Evolutionary conservation across 176 grass and related monocot genomes (phyloP), one percentile per base, ranked within the genome.

Genomic region (Oryza officinalis): DNA sequence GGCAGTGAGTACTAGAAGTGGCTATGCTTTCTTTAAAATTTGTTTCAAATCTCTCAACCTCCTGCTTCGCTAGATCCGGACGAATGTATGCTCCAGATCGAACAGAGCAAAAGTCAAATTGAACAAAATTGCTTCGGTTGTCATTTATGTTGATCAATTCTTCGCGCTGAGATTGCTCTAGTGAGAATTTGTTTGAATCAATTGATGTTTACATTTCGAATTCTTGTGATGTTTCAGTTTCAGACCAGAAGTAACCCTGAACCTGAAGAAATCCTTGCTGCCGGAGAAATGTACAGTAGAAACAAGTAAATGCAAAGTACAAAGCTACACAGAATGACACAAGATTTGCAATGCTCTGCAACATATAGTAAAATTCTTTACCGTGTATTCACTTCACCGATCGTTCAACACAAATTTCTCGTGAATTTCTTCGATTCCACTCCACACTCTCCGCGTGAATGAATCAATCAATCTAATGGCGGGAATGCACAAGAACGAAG

Each of bases 301-400:
- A 50, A 32, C 8, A 45, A 35, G 45, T 10, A 59, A 82, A 69
- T 9, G 20, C 26, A 10, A 72, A 37, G 11, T 74, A 30, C 17
- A 81, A 81, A 43, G 52, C 28, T 49, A 76, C 65, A 49, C 46
- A 89, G 54, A 65, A 35, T 37, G 57, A 25, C 57, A 61, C 57
- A 61, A 25, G n/a, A 30, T 46, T 3, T 28, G 33, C 66, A 78
- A 86, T 27, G 37, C 67, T 59, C 25, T 28, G 32, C 37, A 86
- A 63, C 52, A 52, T 77, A 45, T 73, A 30, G 65, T 84, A 59
- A 82, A 72, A 81, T 67, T 27, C 33, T 66, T 87, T 80, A 71
- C 75, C 70, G 41, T 79, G 69, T 87, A 87, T 71, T 63, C 69
- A 80, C 65, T 61, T 61, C 57, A 61, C 13, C 26, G 54, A 65